Percentiles rank a stretch among this genome's conserved stretches.
These are phyloP conservation scores for Kalanchoe fedtschenkoi DNA, from an alignment of 164 flowering plant species.

Conservation along the genomic window DNA sequence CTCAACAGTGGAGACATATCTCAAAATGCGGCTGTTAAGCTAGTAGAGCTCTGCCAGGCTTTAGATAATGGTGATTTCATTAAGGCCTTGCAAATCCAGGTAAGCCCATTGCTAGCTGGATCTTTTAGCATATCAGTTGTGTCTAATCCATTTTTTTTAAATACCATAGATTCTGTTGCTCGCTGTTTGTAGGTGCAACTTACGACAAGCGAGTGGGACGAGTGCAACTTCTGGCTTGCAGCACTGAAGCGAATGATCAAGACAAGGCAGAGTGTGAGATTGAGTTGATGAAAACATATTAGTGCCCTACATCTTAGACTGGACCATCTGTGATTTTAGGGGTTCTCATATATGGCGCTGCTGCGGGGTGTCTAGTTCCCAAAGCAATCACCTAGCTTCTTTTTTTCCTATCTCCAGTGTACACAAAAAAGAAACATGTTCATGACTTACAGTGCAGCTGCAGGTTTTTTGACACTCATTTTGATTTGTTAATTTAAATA, in stretches of 20 bases:
- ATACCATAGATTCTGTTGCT: not conserved
- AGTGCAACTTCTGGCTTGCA: conserved; percentile 94
- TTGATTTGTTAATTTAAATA: too few relatives aligned
- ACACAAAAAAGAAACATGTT: too few relatives aligned
- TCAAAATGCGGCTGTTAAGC: conserved; percentile 76
- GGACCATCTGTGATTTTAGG: too few relatives aligned
- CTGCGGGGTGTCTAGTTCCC: too few relatives aligned
- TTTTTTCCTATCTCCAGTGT: too few relatives aligned
- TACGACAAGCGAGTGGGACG: conserved; percentile 97
- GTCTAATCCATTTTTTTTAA: too few relatives aligned
- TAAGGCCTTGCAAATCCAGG: conserved; percentile 84
- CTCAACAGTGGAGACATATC: conserved; percentile 90
- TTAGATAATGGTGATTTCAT: conserved; percentile 66
- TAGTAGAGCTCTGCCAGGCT: conserved; percentile 80
- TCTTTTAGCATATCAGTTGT: too few relatives aligned
- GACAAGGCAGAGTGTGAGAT: conserved; percentile 62
- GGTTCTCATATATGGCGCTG: too few relatives aligned
- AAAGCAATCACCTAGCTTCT: too few relatives aligned
- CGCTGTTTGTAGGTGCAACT: conserved; percentile 44
- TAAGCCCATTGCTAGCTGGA: conserved; percentile 11
- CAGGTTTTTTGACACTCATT: too few relatives aligned
- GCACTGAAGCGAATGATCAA: conserved; percentile 92
- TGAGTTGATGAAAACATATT: conserved; percentile 11
- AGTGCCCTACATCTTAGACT: too few relatives aligned
- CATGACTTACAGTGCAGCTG: too few relatives aligned